Conservation (phyloP, 139 green algal species). For the Dunaliella sp. region DNA sequence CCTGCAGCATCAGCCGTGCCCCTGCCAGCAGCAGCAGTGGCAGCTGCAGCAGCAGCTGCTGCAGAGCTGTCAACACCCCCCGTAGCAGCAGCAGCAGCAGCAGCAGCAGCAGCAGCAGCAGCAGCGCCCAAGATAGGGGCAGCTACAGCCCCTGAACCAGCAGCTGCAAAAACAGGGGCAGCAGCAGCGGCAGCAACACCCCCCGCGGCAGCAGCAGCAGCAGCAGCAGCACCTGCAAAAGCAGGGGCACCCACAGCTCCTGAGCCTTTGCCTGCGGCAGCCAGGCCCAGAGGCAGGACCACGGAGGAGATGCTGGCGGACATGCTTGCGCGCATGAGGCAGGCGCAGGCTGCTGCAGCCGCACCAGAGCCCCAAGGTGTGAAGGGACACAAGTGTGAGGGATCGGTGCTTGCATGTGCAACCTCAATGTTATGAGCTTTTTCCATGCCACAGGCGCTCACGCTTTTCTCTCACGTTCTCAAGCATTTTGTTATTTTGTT, state of each 20-base stretch:
- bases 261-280: too few species aligned
- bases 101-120: conserved; percentile 1
- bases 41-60: neutral
- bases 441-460: neutral
- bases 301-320: neutral
- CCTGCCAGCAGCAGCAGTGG: too few species aligned
- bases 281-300: neutral
- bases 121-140: neutral
- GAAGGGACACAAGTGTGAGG: too few species aligned
- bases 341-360: neutral
- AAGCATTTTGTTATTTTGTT: neutral
- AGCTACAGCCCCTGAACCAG: neutral
- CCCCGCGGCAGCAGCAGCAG: neutral
- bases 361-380: neutral
- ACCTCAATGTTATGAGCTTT: neutral
- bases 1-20: neutral
- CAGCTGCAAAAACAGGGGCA: neutral
- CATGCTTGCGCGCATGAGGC: neutral
- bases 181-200: neutral
- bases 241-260: too few species aligned
- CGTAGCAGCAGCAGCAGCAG: neutral
- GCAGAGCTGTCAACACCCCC: neutral
- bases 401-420: too few species aligned
- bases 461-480: too few species aligned
- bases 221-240: neutral